A percentile compares a stretch with the other conserved stretches of the same genome.
Conservation (phyloP, 805 yeast genomes). For the Pichia exigua region DNA sequence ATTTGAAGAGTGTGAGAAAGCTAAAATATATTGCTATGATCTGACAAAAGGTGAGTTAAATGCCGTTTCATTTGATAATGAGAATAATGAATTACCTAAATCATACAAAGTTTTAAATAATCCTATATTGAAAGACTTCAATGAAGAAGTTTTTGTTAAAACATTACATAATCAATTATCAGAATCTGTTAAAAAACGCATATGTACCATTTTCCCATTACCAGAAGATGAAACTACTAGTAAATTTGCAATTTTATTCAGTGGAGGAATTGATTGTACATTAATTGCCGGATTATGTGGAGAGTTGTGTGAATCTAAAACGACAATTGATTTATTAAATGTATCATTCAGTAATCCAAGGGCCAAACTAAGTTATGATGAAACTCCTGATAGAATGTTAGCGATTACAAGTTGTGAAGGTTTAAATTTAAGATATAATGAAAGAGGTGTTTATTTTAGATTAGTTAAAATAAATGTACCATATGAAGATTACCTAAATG, state of each 20-base stretch:
- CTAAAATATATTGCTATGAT: slow-evolving; percentile 40
- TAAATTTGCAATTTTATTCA: slow-evolving; percentile 60
- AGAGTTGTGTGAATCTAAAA: slow-evolving; percentile 21
- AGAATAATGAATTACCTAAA: not conserved
- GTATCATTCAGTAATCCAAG: slow-evolving; percentile 92
- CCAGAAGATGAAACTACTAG: slow-evolving; percentile 26
- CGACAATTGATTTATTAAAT: slow-evolving; percentile 68
- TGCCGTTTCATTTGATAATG: not conserved
- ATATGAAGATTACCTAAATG: slow-evolving; percentile 53
- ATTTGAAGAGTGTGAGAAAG: slow-evolving; percentile 50
- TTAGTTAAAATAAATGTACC: slow-evolving; percentile 68
- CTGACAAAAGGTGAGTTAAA: slow-evolving; percentile 14
- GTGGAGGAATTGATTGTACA: slow-evolving; percentile 96
- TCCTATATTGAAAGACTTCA: not conserved
- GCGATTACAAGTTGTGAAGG: slow-evolving; percentile 57
- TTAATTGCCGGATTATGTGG: slow-evolving; percentile 54
- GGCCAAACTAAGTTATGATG: slow-evolving; percentile 45
- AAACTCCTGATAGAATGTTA: slow-evolving; percentile 82
- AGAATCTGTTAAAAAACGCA: slow-evolving; percentile 40
- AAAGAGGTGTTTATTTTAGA: slow-evolving; percentile 28
- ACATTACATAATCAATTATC: slow-evolving; percentile 27
- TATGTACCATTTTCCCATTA: slow-evolving; percentile 54
- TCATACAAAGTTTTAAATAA: not conserved
- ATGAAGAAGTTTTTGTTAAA: not conserved
- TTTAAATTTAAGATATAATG: slow-evolving; percentile 37